A percentile compares a stretch with the other conserved stretches of the same genome.
Evolutionary conservation across 495 filamentous ascomycete genomes (phyloP).

Genomic region (Aspergillus baeticus): DNA sequence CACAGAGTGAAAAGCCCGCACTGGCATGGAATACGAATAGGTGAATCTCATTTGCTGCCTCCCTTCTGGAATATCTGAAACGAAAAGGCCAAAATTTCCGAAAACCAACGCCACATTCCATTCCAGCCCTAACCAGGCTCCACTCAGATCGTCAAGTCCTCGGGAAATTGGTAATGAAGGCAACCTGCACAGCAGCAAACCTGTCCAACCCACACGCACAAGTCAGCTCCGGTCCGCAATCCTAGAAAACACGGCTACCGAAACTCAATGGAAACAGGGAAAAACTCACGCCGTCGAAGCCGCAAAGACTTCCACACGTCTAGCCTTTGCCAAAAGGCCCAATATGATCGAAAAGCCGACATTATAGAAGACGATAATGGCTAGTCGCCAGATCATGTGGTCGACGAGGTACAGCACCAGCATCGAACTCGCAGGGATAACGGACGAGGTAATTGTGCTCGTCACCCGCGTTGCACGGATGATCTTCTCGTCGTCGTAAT

Average conservation of each 20-base stretch:
- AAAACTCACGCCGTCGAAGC: slow-evolving; percentile 8
- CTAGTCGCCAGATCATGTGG: not conserved
- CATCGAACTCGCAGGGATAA: slow-evolving; percentile 7
- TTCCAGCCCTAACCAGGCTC: not conserved
- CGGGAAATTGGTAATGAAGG: slow-evolving; percentile 11
- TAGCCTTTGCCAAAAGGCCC: slow-evolving; percentile 5
- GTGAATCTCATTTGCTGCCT: not conserved
- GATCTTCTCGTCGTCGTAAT: slow-evolving; percentile 10
- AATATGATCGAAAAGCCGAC: slow-evolving; percentile 9
- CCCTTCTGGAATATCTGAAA: not conserved
- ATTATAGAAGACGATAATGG: slow-evolving; percentile 9
- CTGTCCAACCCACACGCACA: not conserved
- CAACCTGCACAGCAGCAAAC: slow-evolving; percentile 11
- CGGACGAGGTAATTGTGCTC: not conserved
- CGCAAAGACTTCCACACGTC: slow-evolving; percentile 10
- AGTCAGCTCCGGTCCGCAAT: not conserved
- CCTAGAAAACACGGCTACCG: not conserved
- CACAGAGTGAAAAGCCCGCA: not conserved
- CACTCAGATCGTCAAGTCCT: not conserved
- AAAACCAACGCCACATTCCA: not conserved
- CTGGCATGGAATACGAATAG: not conserved
- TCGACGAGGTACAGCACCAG: slow-evolving; percentile 1
- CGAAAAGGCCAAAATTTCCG: not conserved
- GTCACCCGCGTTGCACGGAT: not conserved
- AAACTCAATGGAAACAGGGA: not conserved